Conservation (phyloP, 148 eudicot species). For the Fagopyrum esculentum region DNA sequence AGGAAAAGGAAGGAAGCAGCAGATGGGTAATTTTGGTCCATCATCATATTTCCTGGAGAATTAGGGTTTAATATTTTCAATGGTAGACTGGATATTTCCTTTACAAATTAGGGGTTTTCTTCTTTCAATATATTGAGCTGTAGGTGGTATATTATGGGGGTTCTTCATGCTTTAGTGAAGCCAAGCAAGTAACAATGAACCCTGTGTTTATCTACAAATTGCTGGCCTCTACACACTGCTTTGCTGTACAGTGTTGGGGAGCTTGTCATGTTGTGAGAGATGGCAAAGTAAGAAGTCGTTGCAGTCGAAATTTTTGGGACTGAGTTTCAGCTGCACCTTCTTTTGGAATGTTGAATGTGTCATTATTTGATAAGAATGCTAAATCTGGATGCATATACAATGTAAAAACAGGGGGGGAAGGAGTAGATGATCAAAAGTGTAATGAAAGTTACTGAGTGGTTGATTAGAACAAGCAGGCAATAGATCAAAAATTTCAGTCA, state of each 20-base stretch:
- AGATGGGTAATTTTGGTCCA: slow-evolving; percentile 18
- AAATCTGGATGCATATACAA: neutral
- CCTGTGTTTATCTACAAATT: slow-evolving; percentile 6
- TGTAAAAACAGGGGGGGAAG: slow-evolving; percentile 10
- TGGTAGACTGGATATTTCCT: neutral
- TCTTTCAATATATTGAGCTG: neutral
- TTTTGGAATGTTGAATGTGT: slow-evolving; percentile 6
- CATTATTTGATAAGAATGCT: no score
- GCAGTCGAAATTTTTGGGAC: neutral
- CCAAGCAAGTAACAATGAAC: neutral
- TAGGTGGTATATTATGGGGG: slow-evolving; percentile 10
- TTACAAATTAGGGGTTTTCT: neutral
- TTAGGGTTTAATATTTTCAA: slow-evolving; percentile 1
- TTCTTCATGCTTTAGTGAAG: neutral
- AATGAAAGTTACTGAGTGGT: neutral
- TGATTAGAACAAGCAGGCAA: slow-evolving; percentile 13
- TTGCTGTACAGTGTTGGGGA: slow-evolving; percentile 8
- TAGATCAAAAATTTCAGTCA: neutral
- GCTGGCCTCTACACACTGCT: slow-evolving; percentile 11
- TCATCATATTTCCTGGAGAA: slow-evolving; percentile 1
- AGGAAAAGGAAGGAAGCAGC: slow-evolving; percentile 35
- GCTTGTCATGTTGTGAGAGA: slow-evolving; percentile 11
- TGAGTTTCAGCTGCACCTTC: slow-evolving; percentile 12
- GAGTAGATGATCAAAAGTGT: slow-evolving; percentile 7
- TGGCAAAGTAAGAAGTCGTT: neutral